phyloP scores from a whole-genome alignment of 2,329 filamentous ascomycete species.

The Epichloe sibirici region DNA sequence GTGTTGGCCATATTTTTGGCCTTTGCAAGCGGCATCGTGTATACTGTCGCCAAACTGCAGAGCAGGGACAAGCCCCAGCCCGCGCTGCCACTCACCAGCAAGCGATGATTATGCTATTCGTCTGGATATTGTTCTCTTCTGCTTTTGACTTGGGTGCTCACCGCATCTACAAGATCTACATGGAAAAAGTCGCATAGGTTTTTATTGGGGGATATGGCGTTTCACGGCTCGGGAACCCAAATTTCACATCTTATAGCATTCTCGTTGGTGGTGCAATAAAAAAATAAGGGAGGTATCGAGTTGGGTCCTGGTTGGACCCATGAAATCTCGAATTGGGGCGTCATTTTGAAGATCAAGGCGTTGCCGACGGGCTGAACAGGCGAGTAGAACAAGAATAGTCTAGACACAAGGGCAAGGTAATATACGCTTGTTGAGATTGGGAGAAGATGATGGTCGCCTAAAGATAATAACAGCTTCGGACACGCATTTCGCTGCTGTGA shows the following conservation, averaged over 20 bases:
- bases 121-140: neutral
- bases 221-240: neutral
- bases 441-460: no score
- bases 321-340: neutral
- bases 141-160: neutral
- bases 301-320: no score
- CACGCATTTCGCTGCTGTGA: no score
- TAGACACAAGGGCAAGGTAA: no score
- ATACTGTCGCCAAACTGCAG: slow-evolving; percentile 34
- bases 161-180: neutral
- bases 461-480: no score
- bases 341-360: no score
- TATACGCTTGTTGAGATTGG: no score
- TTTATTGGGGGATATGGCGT: neutral
- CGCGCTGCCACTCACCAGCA: slow-evolving; percentile 3
- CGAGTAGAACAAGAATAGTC: no score
- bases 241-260: neutral
- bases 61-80: slow-evolving; percentile 4
- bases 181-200: neutral
- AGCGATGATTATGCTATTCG: neutral
- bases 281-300: neutral
- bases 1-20: slow-evolving; percentile 84
- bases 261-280: neutral
- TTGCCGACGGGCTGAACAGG: no score
- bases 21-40: slow-evolving; percentile 86